A percentile compares a stretch with the other conserved stretches of the same genome.
phyloP scores from a whole-genome alignment of 495 filamentous ascomycete genomes.

The Penicillium malachiteum region DNA sequence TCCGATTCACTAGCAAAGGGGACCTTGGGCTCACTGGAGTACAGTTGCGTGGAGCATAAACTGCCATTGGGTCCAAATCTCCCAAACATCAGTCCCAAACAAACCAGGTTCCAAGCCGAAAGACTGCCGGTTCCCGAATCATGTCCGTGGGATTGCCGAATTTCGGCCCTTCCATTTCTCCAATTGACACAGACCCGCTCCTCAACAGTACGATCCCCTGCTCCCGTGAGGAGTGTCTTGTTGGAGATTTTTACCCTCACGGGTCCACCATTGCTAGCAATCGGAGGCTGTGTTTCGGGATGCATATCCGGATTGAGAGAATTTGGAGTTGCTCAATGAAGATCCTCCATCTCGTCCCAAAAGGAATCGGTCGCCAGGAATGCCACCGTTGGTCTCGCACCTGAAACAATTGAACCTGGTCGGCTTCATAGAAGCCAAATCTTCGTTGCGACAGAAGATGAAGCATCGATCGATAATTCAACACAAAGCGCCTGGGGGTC shows the following conservation, averaged over 20 bases:
- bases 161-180: slow-evolving; percentile 20
- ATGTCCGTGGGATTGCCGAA: slow-evolving; percentile 20
- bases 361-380: background rate
- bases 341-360: background rate
- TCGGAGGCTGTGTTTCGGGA: background rate
- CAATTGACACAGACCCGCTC: slow-evolving; percentile 21
- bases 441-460: no score
- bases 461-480: no score
- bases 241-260: slow-evolving; percentile 18
- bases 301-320: slow-evolving; percentile 12
- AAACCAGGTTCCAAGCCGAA: no score
- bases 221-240: slow-evolving; percentile 16
- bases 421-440: no score
- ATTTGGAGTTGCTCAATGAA: slow-evolving; percentile 1
- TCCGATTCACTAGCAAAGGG: background rate
- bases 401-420: no score
- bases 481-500: no score
- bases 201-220: background rate
- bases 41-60: no score
- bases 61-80: no score
- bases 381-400: no score
- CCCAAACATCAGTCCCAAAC: no score
- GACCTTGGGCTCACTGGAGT: background rate
- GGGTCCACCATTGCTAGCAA: slow-evolving; percentile 7
- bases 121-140: slow-evolving; percentile 3